A percentile compares a stretch with the other conserved stretches of the same genome.
Conservation (phyloP, 257 asterid genomes). For the Euphrasia confusa region DNA sequence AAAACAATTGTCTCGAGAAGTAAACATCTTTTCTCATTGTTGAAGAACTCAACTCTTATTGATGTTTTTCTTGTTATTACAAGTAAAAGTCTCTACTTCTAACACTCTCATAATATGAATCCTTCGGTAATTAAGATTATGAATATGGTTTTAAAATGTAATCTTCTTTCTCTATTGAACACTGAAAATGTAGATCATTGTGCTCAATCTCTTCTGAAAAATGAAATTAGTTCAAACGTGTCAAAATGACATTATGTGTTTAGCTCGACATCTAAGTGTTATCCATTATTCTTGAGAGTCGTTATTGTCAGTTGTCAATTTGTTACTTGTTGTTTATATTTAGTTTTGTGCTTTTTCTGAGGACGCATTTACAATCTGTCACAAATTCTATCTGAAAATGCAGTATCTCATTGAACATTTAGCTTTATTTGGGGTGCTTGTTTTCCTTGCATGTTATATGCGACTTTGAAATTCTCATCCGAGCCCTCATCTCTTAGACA, state of each 20-base stretch:
- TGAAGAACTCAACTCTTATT: too few relatives aligned
- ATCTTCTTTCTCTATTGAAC: not conserved
- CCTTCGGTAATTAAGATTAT: not conserved
- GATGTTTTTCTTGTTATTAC: slow-evolving; percentile 8
- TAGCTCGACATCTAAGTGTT: too few relatives aligned
- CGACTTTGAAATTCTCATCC: not conserved
- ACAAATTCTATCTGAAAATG: not conserved
- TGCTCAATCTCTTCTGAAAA: not conserved
- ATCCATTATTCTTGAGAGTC: too few relatives aligned
- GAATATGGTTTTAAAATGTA: not conserved
- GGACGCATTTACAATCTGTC: too few relatives aligned
- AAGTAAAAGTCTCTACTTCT: not conserved
- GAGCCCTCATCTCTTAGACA: not conserved
- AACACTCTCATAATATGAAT: not conserved
- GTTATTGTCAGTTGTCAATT: too few relatives aligned
- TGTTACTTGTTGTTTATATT: too few relatives aligned
- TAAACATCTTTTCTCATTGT: not conserved
- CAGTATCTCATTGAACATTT: not conserved
- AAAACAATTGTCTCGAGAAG: not conserved
- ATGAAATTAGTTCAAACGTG: too few relatives aligned
- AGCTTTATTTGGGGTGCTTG: not conserved
- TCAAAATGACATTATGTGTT: too few relatives aligned
- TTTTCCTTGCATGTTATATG: not conserved
- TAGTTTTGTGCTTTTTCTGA: too few relatives aligned
- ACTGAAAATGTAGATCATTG: not conserved